Evolutionary conservation across 306 rosid species (phyloP).

Genomic region (Dryas drummondii): DNA sequence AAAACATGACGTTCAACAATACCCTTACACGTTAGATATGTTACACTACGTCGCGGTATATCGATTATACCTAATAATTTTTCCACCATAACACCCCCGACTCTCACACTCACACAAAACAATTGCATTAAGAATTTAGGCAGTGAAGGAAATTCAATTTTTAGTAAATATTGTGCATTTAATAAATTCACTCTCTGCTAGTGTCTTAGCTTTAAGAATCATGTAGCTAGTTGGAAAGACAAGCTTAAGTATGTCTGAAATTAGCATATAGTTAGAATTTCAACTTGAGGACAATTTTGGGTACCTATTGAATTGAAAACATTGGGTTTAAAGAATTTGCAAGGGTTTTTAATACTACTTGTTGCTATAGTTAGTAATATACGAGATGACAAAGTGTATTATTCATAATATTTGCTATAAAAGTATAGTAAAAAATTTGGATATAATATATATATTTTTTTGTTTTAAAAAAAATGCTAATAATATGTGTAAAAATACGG

Average conservation of each 20-base stretch:
- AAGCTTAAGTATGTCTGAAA: neutral
- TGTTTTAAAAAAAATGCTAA: too few relatives aligned
- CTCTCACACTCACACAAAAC: neutral
- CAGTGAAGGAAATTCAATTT: neutral
- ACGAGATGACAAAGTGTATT: too few relatives aligned
- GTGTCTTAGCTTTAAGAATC: neutral
- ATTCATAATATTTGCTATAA: too few relatives aligned
- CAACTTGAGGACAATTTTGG: neutral
- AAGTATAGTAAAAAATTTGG: too few relatives aligned
- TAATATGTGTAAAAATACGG: too few relatives aligned
- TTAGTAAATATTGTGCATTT: neutral
- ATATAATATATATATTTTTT: too few relatives aligned
- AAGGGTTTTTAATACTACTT: neutral
- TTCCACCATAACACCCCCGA: neutral
- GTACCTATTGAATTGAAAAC: neutral
- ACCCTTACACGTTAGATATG: too few relatives aligned
- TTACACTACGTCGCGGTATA: too few relatives aligned
- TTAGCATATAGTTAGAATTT: neutral
- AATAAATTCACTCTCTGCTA: neutral
- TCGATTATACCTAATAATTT: too few relatives aligned
- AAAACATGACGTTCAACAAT: too few relatives aligned
- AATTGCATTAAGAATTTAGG: neutral
- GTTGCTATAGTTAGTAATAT: neutral
- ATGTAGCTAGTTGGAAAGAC: neutral
- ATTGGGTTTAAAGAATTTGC: neutral